These are phyloP conservation scores for Pseudonitzschia delicatissima DNA, from an alignment of 108 stramenopile species.

Conservation along the genomic window DNA sequence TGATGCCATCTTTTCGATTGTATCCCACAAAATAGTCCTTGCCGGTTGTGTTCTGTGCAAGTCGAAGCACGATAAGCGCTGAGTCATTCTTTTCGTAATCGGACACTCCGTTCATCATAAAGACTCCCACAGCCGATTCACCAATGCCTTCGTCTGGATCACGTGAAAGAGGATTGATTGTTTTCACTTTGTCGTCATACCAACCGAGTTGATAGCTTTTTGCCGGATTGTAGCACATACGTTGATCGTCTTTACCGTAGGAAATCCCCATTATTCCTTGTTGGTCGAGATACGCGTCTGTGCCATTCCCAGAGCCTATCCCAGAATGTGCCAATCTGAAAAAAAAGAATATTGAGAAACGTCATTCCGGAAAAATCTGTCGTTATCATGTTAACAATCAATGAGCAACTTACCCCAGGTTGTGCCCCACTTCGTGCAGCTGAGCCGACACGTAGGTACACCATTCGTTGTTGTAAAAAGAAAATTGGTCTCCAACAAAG, in stretches of 20 bases:
- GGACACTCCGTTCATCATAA: neutral
- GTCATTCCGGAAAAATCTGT: too few relatives aligned
- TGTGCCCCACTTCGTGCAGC: conserved; percentile 42
- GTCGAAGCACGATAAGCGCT: neutral
- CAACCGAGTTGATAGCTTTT: conserved; percentile 10
- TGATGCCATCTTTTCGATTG: neutral
- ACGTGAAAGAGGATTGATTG: neutral
- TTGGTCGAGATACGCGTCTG: neutral
- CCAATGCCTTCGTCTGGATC: neutral
- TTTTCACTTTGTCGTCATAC: neutral
- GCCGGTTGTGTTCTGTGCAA: neutral
- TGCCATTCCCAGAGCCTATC: neutral
- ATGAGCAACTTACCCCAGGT: conserved; percentile 46
- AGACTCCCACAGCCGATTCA: neutral
- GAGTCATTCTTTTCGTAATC: neutral
- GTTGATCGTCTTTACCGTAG: neutral
- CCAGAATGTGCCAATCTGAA: too few relatives aligned
- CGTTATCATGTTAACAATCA: too few relatives aligned
- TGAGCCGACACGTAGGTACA: conserved; percentile 36
- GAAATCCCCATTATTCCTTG: conserved; percentile 5
- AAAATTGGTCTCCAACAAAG: conserved; percentile 13
- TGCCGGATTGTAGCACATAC: conserved; percentile 9
- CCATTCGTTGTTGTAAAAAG: conserved; percentile 54
- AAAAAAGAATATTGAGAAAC: too few relatives aligned
- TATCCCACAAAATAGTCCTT: neutral